Evolutionary conservation across 2,329 filamentous ascomycete genomes (phyloP).

Genomic region (Verticillium alfalfae): DNA sequence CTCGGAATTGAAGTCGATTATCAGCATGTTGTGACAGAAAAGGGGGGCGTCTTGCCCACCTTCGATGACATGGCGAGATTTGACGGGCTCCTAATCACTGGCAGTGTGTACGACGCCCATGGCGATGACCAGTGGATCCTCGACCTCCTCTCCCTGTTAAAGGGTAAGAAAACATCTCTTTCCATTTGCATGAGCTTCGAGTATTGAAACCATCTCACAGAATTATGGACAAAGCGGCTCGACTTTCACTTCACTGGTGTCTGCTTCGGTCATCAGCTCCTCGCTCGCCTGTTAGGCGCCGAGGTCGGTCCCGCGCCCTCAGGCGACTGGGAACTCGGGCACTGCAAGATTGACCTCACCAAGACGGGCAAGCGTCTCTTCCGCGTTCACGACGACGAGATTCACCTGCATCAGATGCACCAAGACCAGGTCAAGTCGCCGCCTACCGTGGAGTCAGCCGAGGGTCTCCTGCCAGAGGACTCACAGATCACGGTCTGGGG

Average conservation of each 20-base stretch:
- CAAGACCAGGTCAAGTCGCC: conserved; percentile 63
- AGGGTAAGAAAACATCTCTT: conserved; percentile 21
- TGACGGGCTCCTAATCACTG: conserved; percentile 71
- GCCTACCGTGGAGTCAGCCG: conserved; percentile 44
- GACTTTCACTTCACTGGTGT: conserved; percentile 62
- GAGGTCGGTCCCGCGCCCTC: conserved; percentile 58
- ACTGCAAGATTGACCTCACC: conserved; percentile 59
- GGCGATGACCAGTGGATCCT: conserved; percentile 69
- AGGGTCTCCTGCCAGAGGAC: conserved; percentile 27
- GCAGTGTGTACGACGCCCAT: conserved; percentile 64
- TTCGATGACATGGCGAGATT: conserved; percentile 51
- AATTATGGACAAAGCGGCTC: conserved; percentile 43
- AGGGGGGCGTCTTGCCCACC: conserved; percentile 39
- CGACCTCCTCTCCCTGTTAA: conserved; percentile 55
- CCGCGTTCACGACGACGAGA: conserved; percentile 37
- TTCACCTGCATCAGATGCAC: conserved; percentile 76
- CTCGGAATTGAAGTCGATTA: conserved; percentile 49
- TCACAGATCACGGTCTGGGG: conserved; percentile 52
- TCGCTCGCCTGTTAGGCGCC: conserved; percentile 65
- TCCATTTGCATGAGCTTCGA: background rate
- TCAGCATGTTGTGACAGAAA: conserved; percentile 46
- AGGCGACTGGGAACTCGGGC: conserved; percentile 68
- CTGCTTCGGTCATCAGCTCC: conserved; percentile 78
- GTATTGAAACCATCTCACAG: conserved; percentile 15
- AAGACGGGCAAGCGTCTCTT: conserved; percentile 64